These are phyloP conservation scores for Colletotrichum tropicicola DNA, from an alignment of 2,329 filamentous ascomycete genomes.

Conservation along the genomic window DNA sequence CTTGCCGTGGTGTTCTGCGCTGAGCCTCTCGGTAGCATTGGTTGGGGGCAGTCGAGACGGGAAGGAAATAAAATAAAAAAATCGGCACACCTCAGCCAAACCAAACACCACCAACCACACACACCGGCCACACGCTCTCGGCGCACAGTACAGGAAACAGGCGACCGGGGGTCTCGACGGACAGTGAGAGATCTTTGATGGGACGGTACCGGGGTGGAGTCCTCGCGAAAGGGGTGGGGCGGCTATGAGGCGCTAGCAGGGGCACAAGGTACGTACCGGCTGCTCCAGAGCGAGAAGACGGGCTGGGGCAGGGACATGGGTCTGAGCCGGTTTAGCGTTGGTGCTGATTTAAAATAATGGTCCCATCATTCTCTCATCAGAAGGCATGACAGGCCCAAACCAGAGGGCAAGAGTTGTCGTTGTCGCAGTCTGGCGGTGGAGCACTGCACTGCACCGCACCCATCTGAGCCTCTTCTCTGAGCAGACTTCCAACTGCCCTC, in stretches of 20 bases:
- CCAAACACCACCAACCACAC: conserved; percentile 5
- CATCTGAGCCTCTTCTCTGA: not conserved
- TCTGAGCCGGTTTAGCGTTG: conserved; percentile 12
- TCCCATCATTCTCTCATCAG: conserved; percentile 28
- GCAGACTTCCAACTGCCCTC: no score
- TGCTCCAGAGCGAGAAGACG: not conserved
- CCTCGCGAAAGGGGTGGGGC: not conserved
- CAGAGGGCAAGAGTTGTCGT: conserved; percentile 1
- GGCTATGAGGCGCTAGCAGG: conserved; percentile 14
- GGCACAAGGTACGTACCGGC: not conserved
- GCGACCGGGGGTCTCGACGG: not conserved
- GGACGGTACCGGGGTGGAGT: conserved; percentile 4
- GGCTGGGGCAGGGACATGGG: conserved; percentile 8
- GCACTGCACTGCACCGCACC: no score
- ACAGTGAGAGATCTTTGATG: conserved; percentile 27
- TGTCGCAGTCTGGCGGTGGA: not conserved
- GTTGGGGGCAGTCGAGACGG: no score
- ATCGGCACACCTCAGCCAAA: not conserved
- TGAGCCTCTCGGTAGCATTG: no score
- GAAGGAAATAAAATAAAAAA: no score
- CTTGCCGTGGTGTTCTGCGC: no score
- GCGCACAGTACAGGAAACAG: conserved; percentile 12
- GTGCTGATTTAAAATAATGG: conserved; percentile 27
- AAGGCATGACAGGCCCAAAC: not conserved
- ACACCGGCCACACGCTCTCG: not conserved